A percentile compares a stretch with the other conserved stretches of the same genome.
Conservation (phyloP, 345 rosid species). For the Gossypium raimondii region DNA sequence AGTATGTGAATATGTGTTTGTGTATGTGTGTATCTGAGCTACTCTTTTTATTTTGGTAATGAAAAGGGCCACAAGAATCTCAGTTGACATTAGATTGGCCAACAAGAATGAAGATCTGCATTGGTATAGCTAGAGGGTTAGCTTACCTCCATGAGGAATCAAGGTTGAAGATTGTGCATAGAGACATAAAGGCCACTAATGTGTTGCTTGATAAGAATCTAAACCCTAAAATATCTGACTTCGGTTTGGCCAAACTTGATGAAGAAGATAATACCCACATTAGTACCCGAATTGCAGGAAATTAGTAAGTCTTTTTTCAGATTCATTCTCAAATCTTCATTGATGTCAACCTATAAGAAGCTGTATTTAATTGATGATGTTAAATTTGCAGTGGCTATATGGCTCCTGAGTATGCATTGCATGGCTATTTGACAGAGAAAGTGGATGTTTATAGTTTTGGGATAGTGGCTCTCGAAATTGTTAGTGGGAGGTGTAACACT, state of each 20-base stretch:
- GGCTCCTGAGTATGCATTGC: slow-evolving; percentile 65
- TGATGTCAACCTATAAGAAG: background rate
- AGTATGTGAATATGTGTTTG: background rate
- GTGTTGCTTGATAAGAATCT: slow-evolving; percentile 39
- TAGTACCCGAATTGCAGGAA: slow-evolving; percentile 49
- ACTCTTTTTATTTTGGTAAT: background rate
- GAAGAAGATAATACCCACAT: slow-evolving; percentile 43
- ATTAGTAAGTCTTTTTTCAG: slow-evolving; percentile 26
- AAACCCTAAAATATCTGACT: slow-evolving; percentile 49
- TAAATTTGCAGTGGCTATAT: slow-evolving; percentile 37
- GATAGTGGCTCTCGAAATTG: slow-evolving; percentile 48
- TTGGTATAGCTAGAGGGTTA: slow-evolving; percentile 55
- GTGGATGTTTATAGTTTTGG: slow-evolving; percentile 65
- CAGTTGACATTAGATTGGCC: slow-evolving; percentile 38
- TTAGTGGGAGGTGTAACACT: slow-evolving; percentile 43
- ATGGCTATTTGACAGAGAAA: slow-evolving; percentile 51
- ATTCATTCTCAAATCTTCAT: background rate
- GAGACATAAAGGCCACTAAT: slow-evolving; percentile 53
- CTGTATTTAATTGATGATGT: background rate
- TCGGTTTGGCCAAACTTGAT: slow-evolving; percentile 51
- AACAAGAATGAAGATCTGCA: slow-evolving; percentile 37
- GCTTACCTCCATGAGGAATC: slow-evolving; percentile 60
- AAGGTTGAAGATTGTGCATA: slow-evolving; percentile 39
- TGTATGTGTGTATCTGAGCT: background rate
- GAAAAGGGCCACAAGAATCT: slow-evolving; percentile 21